Evolutionary conservation across 2,329 filamentous ascomycete genomes (phyloP), one percentile per base, ranked within the genome.

Genomic region (Rhinocladiella mackenziei): DNA sequence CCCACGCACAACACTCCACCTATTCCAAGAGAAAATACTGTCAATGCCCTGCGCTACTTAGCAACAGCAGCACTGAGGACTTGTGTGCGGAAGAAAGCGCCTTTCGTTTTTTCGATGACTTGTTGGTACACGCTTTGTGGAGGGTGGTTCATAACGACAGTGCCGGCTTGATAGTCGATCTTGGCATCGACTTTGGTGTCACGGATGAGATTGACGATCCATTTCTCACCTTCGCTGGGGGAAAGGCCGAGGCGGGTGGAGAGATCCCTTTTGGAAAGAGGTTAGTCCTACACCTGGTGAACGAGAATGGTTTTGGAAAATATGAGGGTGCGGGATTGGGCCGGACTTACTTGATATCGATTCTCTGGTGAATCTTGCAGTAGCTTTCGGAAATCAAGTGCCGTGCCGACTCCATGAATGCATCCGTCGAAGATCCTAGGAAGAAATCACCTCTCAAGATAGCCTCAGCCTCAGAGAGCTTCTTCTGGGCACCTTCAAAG

Each of bases 341-440:
- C n/a, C n/a, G n/a, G 17, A 66, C 75, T 60, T 65, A 82, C 78
- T 89, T 89, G 67, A 98, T 97, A 67, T 97, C 91, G 65, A 98
- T 98, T 60, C 91, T 80, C 65, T 94, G 89, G 70, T 97, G 94
- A 66, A 98, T 98, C 80, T 97, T 97, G 86, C 92, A 98, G 78
- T 98, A 98, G 67, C 83, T 89, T 76, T 98, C 92, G 42, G 91
- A 97, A 67, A 98, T 97, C 50, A 98, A 76, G 75, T 98, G 92
- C 62, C 92, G 80, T 28, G 92, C 92, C 36, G 88, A 84, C 63
- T 97, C 91, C 54, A 98, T 87, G 64, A 98, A 98, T 30, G 81
- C 76, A 60, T 97, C 91, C 23, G 86, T 82, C 3, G 86, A 80
- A 14, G 81, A 83, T 44, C 85, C 80, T 45, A 98, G 78, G 84